Evolutionary conservation across 1,284 basidiomycete genomes (phyloP).

Genomic region (Sphaerobolus stellatus): DNA sequence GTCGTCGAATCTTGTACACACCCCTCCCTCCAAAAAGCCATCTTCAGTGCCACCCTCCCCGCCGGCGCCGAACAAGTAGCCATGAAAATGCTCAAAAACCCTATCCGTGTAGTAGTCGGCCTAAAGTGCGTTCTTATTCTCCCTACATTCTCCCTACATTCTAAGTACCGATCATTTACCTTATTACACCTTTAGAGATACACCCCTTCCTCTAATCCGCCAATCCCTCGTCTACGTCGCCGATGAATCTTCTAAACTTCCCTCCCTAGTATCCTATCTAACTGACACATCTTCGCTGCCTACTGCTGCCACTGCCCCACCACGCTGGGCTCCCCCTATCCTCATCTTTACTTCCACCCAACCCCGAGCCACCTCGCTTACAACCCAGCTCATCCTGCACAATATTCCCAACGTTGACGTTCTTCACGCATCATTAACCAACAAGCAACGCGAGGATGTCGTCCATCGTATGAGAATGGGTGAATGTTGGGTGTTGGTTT

Average conservation of each 20-base stretch:
- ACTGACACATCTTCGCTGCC: constrained; percentile 36
- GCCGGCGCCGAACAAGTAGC: constrained; percentile 86
- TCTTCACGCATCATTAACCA: constrained; percentile 86
- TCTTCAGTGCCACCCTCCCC: constrained; percentile 94
- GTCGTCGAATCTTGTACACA: constrained; percentile 83
- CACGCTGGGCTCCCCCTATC: constrained; percentile 87
- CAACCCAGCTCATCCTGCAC: constrained; percentile 82
- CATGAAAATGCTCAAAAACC: constrained; percentile 78
- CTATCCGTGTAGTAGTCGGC: constrained; percentile 90
- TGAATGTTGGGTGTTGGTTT: constrained; percentile 88
- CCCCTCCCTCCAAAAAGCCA: constrained; percentile 76
- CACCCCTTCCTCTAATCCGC: constrained; percentile 74
- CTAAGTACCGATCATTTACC: too few relatives aligned
- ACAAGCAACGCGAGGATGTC: constrained; percentile 84
- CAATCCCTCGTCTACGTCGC: constrained; percentile 91
- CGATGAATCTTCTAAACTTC: constrained; percentile 90
- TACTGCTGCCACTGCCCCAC: constrained; percentile 1
- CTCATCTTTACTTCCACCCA: constrained; percentile 95
- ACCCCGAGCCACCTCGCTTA: constrained; percentile 85
- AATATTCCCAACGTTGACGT: constrained; percentile 88
- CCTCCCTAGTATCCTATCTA: constrained; percentile 78
- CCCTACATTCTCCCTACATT: too few relatives aligned
- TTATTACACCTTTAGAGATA: too few relatives aligned
- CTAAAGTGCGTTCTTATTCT: too few relatives aligned
- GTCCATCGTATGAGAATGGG: constrained; percentile 84